Evolutionary conservation across 441 rosid species (phyloP).

Genomic region (Eruca vesicaria): DNA sequence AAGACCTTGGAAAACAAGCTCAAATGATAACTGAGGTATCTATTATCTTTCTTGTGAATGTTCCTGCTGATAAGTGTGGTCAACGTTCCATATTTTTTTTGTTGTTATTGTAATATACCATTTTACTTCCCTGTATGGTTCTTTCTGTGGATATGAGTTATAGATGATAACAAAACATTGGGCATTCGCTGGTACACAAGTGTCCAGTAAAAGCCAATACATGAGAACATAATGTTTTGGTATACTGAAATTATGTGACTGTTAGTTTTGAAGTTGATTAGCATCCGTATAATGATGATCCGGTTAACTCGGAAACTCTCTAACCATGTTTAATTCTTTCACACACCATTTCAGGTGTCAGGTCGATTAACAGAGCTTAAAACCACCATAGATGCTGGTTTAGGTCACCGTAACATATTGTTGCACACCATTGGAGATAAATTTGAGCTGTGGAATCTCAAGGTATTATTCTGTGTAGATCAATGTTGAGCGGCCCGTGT

Average conservation of each 20-base stretch:
- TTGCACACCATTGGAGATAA: conserved; percentile 66
- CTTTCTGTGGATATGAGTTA: conserved; percentile 1
- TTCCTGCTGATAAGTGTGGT: neutral
- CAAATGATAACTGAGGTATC: conserved; percentile 66
- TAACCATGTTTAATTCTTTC: conserved; percentile 3
- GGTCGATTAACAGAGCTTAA: conserved; percentile 74
- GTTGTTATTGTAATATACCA: neutral
- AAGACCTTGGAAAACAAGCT: conserved; percentile 69
- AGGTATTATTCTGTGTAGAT: conserved; percentile 45
- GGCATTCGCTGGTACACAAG: neutral
- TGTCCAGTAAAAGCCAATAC: conserved; percentile 1
- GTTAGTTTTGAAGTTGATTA: conserved; percentile 4
- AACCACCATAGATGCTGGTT: conserved; percentile 75
- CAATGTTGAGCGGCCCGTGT: neutral
- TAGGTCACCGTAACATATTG: conserved; percentile 57
- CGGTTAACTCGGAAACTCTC: neutral
- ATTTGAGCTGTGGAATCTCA: conserved; percentile 70
- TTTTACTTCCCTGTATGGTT: neutral
- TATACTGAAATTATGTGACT: neutral
- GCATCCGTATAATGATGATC: neutral
- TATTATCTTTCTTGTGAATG: conserved; percentile 12
- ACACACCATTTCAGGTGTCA: conserved; percentile 55
- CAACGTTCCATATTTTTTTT: neutral
- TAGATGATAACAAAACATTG: neutral
- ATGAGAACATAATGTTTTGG: conserved; percentile 3